phyloP scores from a whole-genome alignment of 768 basidiomycete genomes.

The Fomitopsis pulvina region DNA sequence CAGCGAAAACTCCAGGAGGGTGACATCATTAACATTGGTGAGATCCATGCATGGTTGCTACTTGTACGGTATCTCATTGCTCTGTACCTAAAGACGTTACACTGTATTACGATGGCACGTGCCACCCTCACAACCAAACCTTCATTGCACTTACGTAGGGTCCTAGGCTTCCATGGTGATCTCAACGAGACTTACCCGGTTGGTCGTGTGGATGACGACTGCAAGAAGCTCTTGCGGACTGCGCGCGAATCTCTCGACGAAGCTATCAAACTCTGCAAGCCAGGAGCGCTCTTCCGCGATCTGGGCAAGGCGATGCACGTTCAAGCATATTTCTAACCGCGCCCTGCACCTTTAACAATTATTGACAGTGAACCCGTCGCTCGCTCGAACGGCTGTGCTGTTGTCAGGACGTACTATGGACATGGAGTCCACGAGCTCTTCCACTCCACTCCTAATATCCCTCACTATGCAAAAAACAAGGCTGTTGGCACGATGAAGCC shows the following conservation, averaged over 20 bases:
- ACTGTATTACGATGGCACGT: slow-evolving; percentile 67
- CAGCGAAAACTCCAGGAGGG: slow-evolving; percentile 78
- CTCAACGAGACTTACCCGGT: slow-evolving; percentile 92
- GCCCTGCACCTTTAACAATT: background rate
- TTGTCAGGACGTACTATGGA: slow-evolving; percentile 87
- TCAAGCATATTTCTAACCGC: background rate
- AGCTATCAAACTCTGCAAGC: slow-evolving; percentile 90
- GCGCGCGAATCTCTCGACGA: slow-evolving; percentile 82
- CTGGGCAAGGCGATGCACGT: slow-evolving; percentile 81
- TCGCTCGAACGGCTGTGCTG: slow-evolving; percentile 77
- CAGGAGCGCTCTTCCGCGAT: slow-evolving; percentile 85
- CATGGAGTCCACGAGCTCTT: slow-evolving; percentile 88
- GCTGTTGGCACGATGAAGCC: slow-evolving; percentile 89
- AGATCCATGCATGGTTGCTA: slow-evolving; percentile 12
- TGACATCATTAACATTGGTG: slow-evolving; percentile 94
- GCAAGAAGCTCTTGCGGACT: slow-evolving; percentile 73
- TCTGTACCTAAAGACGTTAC: slow-evolving; percentile 52
- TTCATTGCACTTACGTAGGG: background rate
- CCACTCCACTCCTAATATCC: slow-evolving; percentile 81
- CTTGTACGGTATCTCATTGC: background rate
- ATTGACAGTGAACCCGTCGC: slow-evolving; percentile 72
- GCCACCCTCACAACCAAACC: background rate
- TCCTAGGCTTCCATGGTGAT: slow-evolving; percentile 82
- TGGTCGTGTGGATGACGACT: slow-evolving; percentile 77
- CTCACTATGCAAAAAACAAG: slow-evolving; percentile 94